These are phyloP conservation scores for Hordeum vulgare DNA, from an alignment of 176 grass and related monocot species.

Conservation along the genomic window DNA sequence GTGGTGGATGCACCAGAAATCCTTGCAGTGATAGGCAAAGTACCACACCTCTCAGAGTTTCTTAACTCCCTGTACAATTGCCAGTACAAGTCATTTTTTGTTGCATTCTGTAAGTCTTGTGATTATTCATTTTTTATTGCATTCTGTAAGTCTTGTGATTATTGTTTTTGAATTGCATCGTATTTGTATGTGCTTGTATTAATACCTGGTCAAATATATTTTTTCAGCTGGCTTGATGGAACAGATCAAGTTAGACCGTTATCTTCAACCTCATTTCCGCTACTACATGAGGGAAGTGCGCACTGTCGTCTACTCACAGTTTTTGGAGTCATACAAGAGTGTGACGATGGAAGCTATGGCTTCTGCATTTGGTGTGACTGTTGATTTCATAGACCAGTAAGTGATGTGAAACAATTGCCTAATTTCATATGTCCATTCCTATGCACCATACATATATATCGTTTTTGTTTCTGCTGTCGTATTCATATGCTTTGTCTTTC, in stretches of 20 bases:
- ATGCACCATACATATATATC: neutral
- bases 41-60: constrained; percentile 91
- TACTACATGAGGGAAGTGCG: constrained; percentile 97
- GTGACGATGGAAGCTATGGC: constrained; percentile 99
- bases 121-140: neutral
- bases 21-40: constrained; percentile 78
- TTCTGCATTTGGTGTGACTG: constrained; percentile 67
- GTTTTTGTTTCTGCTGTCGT: neutral
- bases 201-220: neutral
- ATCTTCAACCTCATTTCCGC: constrained; percentile 92
- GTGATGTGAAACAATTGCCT: neutral
- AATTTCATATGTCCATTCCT: neutral
- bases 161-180: neutral
- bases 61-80: constrained; percentile 85
- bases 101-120: constrained; percentile 85
- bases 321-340: constrained; percentile 92
- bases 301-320: constrained; percentile 82
- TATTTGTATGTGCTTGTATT: neutral
- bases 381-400: constrained; percentile 97
- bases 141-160: neutral
- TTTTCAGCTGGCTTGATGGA: constrained; percentile 84
- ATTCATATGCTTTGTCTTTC: neutral
- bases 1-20: constrained; percentile 99
- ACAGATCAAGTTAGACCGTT: constrained; percentile 85
- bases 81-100: constrained; percentile 91